Evolutionary conservation across 139 green algal species (phyloP).

Genomic region (Micractinium sp.): DNA sequence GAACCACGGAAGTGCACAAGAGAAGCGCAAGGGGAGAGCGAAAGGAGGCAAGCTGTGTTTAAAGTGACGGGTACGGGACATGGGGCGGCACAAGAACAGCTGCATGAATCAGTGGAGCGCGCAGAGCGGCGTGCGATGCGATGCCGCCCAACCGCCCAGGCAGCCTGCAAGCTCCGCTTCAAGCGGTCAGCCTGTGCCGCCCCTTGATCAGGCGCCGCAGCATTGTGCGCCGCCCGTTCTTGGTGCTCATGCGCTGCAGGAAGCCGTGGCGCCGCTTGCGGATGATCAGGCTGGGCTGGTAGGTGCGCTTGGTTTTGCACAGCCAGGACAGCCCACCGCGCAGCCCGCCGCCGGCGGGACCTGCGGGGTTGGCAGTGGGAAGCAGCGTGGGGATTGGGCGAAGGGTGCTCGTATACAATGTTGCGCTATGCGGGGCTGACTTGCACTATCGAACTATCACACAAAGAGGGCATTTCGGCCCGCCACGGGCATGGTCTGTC

Average conservation of each 20-base stretch:
- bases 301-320: slow-evolving; percentile 60
- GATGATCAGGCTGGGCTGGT: slow-evolving; percentile 61
- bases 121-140: too few species aligned
- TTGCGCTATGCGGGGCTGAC: too few species aligned
- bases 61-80: not conserved
- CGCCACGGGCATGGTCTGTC: too few species aligned
- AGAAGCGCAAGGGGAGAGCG: not conserved
- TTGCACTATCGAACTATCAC: too few species aligned
- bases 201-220: slow-evolving; percentile 38
- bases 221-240: slow-evolving; percentile 48
- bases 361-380: not conserved
- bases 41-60: not conserved
- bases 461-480: too few species aligned
- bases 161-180: not conserved
- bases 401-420: not conserved
- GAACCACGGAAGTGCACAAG: too few species aligned
- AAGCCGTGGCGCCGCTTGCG: slow-evolving; percentile 72
- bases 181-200: slow-evolving; percentile 47
- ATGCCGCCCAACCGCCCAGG: not conserved
- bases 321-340: not conserved
- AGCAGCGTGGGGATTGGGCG: not conserved
- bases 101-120: not conserved
- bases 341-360: not conserved
- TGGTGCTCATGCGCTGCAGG: slow-evolving; percentile 45
- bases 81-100: not conserved